These are phyloP conservation scores for Colletotrichum orchidophilum DNA, from an alignment of 2,329 filamentous ascomycete genomes.

Conservation along the genomic window DNA sequence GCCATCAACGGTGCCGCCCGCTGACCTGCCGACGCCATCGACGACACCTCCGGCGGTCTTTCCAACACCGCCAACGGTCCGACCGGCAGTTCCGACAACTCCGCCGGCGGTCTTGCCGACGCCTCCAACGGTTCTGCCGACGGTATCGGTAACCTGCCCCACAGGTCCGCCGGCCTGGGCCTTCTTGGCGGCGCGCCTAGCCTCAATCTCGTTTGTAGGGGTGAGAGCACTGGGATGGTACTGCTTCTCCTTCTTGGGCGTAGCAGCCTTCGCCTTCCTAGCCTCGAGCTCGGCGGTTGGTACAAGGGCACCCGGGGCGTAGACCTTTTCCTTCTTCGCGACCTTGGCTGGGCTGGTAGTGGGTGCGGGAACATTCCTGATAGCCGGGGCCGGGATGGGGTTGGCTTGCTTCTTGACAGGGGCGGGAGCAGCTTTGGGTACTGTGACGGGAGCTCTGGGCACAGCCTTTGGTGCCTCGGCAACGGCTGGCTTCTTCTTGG, in stretches of 20 bases:
- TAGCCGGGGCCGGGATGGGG: background rate
- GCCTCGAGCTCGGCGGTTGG: slow-evolving; percentile 4
- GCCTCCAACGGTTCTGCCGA: slow-evolving; percentile 17
- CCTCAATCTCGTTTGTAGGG: slow-evolving; percentile 22
- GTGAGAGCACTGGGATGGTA: slow-evolving; percentile 22
- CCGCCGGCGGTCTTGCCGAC: slow-evolving; percentile 11
- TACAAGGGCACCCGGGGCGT: background rate
- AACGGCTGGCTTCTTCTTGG: background rate
- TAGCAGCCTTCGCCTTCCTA: background rate
- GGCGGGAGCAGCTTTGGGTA: background rate
- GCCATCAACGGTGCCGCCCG: slow-evolving; percentile 2
- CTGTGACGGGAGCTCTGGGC: background rate
- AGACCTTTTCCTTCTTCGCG: slow-evolving; percentile 7
- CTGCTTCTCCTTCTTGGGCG: slow-evolving; percentile 13
- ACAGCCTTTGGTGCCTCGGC: background rate
- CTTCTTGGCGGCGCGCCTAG: slow-evolving; percentile 1
- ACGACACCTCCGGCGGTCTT: background rate
- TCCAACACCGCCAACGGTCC: slow-evolving; percentile 2
- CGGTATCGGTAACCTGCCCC: slow-evolving; percentile 13
- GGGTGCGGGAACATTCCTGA: background rate
- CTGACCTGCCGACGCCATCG: slow-evolving; percentile 10
- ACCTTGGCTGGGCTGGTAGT: background rate
- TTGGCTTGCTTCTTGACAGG: background rate
- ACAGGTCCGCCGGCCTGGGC: slow-evolving; percentile 2
- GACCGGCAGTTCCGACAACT: slow-evolving; percentile 10